Evolutionary conservation across 2,329 filamentous ascomycete species (phyloP).

Genomic region (Allantophomopsis cytisporea): DNA sequence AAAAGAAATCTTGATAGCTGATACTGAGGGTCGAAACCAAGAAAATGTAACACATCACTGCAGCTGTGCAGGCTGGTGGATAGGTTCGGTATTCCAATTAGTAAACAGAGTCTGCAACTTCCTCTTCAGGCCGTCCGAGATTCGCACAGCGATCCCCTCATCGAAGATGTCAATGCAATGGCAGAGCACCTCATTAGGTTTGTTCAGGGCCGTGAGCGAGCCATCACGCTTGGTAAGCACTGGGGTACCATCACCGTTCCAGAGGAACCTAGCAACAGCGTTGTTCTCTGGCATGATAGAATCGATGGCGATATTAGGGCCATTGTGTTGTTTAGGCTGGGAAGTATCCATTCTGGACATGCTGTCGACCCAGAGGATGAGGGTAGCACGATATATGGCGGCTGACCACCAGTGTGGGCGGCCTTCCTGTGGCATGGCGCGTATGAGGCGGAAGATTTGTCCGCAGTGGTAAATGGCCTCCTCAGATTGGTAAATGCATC

Average conservation of each 20-base stretch:
- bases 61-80: too few species aligned
- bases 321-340: constrained; percentile 16
- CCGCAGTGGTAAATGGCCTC: constrained; percentile 55
- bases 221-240: constrained; percentile 35
- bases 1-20: too few species aligned
- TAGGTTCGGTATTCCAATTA: constrained; percentile 12
- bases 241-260: constrained; percentile 36
- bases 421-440: constrained; percentile 42
- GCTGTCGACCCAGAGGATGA: constrained; percentile 50
- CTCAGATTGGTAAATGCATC: constrained; percentile 48
- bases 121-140: constrained; percentile 37
- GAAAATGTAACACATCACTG: too few species aligned
- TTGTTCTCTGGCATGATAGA: constrained; percentile 33
- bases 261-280: constrained; percentile 33
- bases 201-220: constrained; percentile 28
- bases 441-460: constrained; percentile 48
- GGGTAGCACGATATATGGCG: constrained; percentile 51
- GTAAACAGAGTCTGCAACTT: constrained; percentile 30
- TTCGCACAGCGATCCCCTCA: constrained; percentile 33
- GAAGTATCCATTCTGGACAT: constrained; percentile 32
- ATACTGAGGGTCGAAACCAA: too few species aligned
- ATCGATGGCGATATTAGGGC: constrained; percentile 32
- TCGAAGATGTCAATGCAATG: constrained; percentile 38
- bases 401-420: constrained; percentile 60
- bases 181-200: constrained; percentile 30